Evolutionary conservation across 305 asterid genomes (phyloP).

Genomic region (Rubia occidens): DNA sequence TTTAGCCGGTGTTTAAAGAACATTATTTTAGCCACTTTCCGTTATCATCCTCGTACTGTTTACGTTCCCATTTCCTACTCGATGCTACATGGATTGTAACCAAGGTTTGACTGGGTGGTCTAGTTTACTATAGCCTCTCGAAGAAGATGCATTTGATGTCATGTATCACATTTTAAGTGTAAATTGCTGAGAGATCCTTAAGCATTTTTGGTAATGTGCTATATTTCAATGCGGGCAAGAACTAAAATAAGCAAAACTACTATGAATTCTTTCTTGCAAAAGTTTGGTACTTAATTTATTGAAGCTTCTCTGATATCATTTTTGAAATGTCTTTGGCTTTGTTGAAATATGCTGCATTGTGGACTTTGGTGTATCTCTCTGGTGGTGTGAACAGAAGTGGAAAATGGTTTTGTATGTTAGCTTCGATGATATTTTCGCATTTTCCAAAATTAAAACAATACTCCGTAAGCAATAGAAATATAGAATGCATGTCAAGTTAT

Average conservation of each 20-base stretch:
- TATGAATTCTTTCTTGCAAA: not conserved
- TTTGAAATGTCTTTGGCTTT: not conserved
- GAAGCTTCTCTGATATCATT: not conserved
- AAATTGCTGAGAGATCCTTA: not conserved
- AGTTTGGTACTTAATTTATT: not conserved
- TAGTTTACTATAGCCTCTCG: too few species aligned
- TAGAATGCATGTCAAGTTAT: not conserved
- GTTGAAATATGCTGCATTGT: not conserved
- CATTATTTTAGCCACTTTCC: not conserved
- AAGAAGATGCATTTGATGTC: not conserved
- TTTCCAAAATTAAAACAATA: not conserved
- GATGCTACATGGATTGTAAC: too few species aligned
- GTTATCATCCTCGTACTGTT: too few species aligned
- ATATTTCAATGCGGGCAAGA: not conserved
- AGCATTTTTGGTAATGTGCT: constrained; percentile 1
- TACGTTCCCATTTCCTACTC: too few species aligned
- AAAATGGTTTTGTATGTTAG: not conserved
- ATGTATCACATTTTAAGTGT: not conserved
- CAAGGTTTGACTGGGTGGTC: too few species aligned
- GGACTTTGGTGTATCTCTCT: not conserved
- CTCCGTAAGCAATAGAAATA: not conserved
- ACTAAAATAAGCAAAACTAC: not conserved
- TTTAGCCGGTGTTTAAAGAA: not conserved
- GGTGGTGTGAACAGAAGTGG: not conserved
- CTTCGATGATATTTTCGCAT: not conserved